phyloP scores from a whole-genome alignment of 495 filamentous ascomycete species.

The Annulohypoxylon nitens region DNA sequence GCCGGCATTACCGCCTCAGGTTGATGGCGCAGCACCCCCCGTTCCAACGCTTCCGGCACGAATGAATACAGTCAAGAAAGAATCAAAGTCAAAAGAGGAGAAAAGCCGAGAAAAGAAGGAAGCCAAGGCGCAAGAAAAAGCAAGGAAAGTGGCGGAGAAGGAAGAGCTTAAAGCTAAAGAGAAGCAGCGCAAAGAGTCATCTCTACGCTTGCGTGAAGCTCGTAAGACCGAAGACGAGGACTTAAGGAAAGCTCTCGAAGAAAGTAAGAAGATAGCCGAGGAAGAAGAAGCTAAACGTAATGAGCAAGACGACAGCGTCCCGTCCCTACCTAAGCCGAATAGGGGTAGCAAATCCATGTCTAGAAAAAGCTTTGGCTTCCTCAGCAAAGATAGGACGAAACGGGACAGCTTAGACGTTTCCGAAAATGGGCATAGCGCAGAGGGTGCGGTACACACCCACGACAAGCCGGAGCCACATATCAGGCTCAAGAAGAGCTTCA shows the following conservation, averaged over 20 bases:
- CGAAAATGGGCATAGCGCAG: constrained; percentile 52
- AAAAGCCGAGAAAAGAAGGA: constrained; percentile 69
- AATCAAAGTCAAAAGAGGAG: constrained; percentile 64
- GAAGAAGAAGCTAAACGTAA: constrained; percentile 57
- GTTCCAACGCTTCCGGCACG: constrained; percentile 47
- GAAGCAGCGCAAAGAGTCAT: constrained; percentile 57
- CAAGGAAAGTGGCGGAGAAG: constrained; percentile 64
- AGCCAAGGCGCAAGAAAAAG: constrained; percentile 76
- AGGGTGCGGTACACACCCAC: constrained; percentile 38
- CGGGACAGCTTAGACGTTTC: constrained; percentile 48
- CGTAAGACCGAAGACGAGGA: constrained; percentile 56
- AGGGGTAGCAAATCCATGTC: constrained; percentile 61
- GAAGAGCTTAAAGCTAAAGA: constrained; percentile 74
- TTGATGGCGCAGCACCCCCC: constrained; percentile 50
- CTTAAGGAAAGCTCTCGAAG: constrained; percentile 56
- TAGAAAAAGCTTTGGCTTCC: constrained; percentile 64
- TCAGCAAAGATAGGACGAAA: constrained; percentile 54
- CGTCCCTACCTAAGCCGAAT: constrained; percentile 56
- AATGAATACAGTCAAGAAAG: constrained; percentile 54
- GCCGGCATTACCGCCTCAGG: constrained; percentile 47
- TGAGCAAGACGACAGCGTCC: constrained; percentile 52
- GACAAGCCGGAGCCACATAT: constrained; percentile 50
- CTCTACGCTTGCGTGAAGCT: constrained; percentile 51
- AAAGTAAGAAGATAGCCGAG: constrained; percentile 59
- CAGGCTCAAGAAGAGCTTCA: constrained; percentile 66